Evolutionary conservation across 192 early-diverging fungal genomes (phyloP).

Genomic region (Piromyces finnis): DNA sequence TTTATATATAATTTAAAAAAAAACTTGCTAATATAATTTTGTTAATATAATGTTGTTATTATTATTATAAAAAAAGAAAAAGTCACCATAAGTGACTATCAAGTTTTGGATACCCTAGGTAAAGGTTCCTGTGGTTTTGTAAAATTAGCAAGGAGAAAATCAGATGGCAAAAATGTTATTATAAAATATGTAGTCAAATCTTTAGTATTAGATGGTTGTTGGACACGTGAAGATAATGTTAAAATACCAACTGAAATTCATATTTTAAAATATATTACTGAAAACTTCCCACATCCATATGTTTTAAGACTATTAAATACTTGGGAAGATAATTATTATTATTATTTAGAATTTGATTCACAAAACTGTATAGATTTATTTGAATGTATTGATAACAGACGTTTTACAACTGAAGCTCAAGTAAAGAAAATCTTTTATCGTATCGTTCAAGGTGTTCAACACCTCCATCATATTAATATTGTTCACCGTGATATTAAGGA

Average conservation of each 20-base stretch:
- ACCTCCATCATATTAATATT: constrained; percentile 51
- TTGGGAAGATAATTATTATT: constrained; percentile 57
- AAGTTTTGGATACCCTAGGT: neutral
- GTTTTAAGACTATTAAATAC: constrained; percentile 36
- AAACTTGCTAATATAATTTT: no score
- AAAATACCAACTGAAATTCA: constrained; percentile 61
- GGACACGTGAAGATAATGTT: constrained; percentile 41
- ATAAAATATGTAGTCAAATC: constrained; percentile 58
- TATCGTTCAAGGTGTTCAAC: constrained; percentile 29
- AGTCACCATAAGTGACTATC: neutral
- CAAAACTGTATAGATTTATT: constrained; percentile 45
- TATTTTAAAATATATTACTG: constrained; percentile 40
- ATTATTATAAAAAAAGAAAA: no score
- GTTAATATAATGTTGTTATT: no score
- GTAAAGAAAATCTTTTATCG: constrained; percentile 35
- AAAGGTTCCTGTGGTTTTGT: neutral
- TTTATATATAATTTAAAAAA: no score
- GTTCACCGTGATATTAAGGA: constrained; percentile 74
- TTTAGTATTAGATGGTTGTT: constrained; percentile 39
- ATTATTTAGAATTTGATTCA: constrained; percentile 43
- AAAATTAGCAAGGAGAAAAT: neutral
- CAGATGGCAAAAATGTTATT: constrained; percentile 19
- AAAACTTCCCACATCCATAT: constrained; percentile 10
- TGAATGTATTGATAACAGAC: constrained; percentile 36
- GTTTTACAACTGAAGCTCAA: constrained; percentile 26